Conservation (phyloP, 2,329 filamentous ascomycete species). For the Trichoderma sp. region DNA sequence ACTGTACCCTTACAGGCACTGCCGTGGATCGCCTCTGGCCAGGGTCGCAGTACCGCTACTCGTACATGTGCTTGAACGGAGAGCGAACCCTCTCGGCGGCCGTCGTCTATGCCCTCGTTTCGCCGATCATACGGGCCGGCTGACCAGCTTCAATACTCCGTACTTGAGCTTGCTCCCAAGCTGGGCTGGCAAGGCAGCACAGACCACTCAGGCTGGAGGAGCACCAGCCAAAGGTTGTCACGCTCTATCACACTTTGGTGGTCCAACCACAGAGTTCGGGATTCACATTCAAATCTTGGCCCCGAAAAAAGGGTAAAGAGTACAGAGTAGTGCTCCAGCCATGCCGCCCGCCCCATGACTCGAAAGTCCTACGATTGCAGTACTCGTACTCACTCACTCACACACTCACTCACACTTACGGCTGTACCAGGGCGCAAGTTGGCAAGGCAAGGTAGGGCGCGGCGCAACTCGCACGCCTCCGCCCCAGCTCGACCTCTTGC, state of each 20-base stretch:
- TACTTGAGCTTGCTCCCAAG: background rate
- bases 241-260: background rate
- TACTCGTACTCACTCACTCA: background rate
- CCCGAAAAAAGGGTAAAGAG: background rate
- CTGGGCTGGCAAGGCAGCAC: constrained; percentile 1
- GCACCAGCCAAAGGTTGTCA: background rate
- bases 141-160: background rate
- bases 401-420: background rate
- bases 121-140: constrained; percentile 5
- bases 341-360: background rate
- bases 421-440: background rate
- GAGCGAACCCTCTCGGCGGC: background rate
- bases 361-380: background rate
- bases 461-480: background rate
- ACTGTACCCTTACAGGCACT: background rate
- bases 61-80: background rate
- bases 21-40: background rate
- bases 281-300: background rate
- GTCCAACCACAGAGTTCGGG: background rate
- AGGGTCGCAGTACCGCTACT: background rate
- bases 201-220: background rate
- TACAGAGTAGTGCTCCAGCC: background rate
- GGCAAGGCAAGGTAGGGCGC: background rate
- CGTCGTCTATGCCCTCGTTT: background rate
- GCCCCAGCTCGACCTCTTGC: background rate